Percentiles rank a stretch among this genome's conserved stretches.
Conservation (phyloP, 139 green algal genomes). For the Yamagishiella unicocca region DNA sequence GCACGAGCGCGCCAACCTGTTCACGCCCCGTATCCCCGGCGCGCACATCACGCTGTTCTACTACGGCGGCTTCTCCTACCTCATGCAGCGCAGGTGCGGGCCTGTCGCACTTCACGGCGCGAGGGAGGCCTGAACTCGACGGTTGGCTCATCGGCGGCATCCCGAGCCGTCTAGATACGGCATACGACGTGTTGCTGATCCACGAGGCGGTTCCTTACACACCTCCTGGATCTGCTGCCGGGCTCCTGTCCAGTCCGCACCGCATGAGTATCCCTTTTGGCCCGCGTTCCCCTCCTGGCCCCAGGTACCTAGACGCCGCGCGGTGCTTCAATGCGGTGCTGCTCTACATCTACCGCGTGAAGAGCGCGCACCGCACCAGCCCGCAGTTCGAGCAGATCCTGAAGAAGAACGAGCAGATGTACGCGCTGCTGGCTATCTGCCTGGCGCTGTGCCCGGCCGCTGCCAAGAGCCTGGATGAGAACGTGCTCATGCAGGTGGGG, state of each 20-base stretch:
- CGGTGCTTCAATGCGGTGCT: slow-evolving; percentile 91
- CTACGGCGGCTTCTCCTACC: slow-evolving; percentile 94
- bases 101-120: neutral
- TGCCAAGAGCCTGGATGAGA: slow-evolving; percentile 82
- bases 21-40: slow-evolving; percentile 82
- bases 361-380: slow-evolving; percentile 78
- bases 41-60: slow-evolving; percentile 96
- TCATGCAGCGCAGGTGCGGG: slow-evolving; percentile 82
- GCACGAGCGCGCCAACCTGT: slow-evolving; percentile 76
- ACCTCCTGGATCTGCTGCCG: no score
- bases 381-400: slow-evolving; percentile 78
- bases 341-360: slow-evolving; percentile 89
- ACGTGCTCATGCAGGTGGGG: slow-evolving; percentile 73
- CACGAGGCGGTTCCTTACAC: no score
- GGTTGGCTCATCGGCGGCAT: no score
- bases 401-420: slow-evolving; percentile 99
- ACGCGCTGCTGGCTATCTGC: slow-evolving; percentile 90
- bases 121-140: no score
- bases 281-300: neutral
- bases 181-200: no score
- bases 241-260: no score
- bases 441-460: slow-evolving; percentile 85
- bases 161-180: no score
- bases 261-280: neutral
- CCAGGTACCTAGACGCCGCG: slow-evolving; percentile 89